Conservation (phyloP, 495 filamentous ascomycete species). For the Lasiosphaeria ovina region DNA sequence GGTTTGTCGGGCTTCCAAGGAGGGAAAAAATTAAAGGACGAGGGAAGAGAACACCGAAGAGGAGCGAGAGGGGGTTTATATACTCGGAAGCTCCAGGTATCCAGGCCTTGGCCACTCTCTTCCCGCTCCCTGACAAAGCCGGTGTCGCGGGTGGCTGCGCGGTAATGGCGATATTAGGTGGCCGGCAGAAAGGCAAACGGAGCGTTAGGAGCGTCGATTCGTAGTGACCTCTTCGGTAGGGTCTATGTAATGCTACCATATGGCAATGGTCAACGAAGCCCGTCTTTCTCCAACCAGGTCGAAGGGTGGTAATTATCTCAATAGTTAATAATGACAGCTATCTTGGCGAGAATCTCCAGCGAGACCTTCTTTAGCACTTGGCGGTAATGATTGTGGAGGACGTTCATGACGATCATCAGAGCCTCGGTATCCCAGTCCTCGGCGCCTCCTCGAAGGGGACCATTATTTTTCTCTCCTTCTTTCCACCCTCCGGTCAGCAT, state of each 20-base stretch:
- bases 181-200: background rate
- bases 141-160: background rate
- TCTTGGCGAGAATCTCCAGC: constrained; percentile 42
- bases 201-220: no score
- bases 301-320: no score
- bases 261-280: no score
- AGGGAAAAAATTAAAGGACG: constrained; percentile 7
- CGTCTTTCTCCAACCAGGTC: no score
- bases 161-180: background rate
- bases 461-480: constrained; percentile 1
- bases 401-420: constrained; percentile 43
- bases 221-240: no score
- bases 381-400: constrained; percentile 41
- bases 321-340: constrained; percentile 48
- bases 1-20: no score
- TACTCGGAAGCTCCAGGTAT: constrained; percentile 8
- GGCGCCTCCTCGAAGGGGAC: background rate
- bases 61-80: constrained; percentile 13
- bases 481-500: constrained; percentile 14
- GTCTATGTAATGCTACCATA: no score
- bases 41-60: constrained; percentile 17
- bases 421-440: constrained; percentile 36
- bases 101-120: background rate
- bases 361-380: constrained; percentile 35
- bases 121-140: background rate